phyloP scores from a whole-genome alignment of 305 asterid genomes.

The Solanum hybrid region DNA sequence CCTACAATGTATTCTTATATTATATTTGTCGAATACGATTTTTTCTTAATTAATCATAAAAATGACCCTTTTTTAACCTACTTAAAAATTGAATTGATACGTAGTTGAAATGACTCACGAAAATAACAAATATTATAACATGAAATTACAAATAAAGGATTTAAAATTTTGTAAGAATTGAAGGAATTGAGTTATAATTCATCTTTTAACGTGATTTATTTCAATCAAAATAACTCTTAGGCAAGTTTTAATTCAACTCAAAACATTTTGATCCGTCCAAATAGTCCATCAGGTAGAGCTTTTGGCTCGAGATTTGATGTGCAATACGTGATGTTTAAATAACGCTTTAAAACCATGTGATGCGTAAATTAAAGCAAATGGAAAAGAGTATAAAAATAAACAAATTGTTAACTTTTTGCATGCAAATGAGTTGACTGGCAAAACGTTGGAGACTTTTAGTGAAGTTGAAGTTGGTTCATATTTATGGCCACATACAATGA shows the following conservation, averaged over 20 bases:
- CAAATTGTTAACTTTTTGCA: neutral
- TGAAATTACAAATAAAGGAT: neutral
- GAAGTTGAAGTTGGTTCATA: neutral
- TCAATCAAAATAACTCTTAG: neutral
- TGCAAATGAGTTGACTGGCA: neutral
- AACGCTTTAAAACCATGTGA: neutral
- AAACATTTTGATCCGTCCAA: neutral
- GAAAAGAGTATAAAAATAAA: neutral
- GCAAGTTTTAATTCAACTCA: neutral
- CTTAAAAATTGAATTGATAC: neutral
- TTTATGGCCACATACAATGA: neutral
- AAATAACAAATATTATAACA: neutral
- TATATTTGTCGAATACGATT: neutral
- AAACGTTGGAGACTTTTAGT: neutral
- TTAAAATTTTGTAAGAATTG: neutral
- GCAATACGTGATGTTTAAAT: neutral
- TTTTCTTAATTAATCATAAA: neutral
- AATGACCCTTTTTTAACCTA: neutral
- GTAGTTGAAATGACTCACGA: fast-evolving
- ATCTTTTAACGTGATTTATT: neutral
- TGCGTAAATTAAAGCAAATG: neutral
- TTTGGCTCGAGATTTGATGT: neutral
- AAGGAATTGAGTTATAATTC: neutral
- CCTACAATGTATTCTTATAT: neutral
- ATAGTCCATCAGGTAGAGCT: neutral